Conservation (phyloP, 805 yeast species). For the Metschnikowia vanudenii region DNA sequence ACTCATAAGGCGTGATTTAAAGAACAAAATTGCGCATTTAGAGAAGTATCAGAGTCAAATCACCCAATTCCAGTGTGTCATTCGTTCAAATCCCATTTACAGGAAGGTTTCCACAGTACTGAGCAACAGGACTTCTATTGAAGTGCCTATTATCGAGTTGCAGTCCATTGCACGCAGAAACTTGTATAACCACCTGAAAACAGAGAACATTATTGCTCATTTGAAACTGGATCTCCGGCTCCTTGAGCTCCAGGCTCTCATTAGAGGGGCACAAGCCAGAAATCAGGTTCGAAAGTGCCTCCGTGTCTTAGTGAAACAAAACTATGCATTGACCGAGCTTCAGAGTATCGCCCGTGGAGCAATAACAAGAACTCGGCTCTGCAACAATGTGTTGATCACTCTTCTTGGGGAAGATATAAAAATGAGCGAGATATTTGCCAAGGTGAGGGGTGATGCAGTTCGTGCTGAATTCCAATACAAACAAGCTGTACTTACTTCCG, state of each 20-base stretch:
- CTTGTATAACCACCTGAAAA: conserved; percentile 21
- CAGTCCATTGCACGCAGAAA: conserved; percentile 33
- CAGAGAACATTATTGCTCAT: conserved; percentile 19
- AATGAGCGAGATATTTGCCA: conserved; percentile 41
- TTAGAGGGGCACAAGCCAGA: conserved; percentile 39
- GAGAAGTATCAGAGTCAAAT: neutral
- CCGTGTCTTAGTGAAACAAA: conserved; percentile 8
- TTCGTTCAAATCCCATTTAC: conserved; percentile 39
- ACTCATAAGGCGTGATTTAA: neutral
- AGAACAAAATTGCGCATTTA: neutral
- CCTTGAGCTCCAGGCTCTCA: conserved; percentile 35
- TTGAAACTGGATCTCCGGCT: conserved; percentile 20
- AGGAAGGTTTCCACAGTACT: conserved; percentile 21
- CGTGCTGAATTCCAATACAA: conserved; percentile 28
- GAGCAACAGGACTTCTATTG: conserved; percentile 11
- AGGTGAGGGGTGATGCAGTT: conserved; percentile 42
- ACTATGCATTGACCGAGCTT: conserved; percentile 25
- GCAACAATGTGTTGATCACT: conserved; percentile 42
- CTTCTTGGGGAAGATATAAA: conserved; percentile 38
- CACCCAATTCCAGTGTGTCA: conserved; percentile 36
- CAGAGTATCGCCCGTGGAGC: conserved; percentile 49
- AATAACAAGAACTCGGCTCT: conserved; percentile 39
- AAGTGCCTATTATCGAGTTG: conserved; percentile 25
- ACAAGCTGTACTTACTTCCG: conserved; percentile 17
- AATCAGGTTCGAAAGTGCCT: conserved; percentile 19